phyloP scores from a whole-genome alignment of 345 rosid species.

The Erucastrum elatum region DNA sequence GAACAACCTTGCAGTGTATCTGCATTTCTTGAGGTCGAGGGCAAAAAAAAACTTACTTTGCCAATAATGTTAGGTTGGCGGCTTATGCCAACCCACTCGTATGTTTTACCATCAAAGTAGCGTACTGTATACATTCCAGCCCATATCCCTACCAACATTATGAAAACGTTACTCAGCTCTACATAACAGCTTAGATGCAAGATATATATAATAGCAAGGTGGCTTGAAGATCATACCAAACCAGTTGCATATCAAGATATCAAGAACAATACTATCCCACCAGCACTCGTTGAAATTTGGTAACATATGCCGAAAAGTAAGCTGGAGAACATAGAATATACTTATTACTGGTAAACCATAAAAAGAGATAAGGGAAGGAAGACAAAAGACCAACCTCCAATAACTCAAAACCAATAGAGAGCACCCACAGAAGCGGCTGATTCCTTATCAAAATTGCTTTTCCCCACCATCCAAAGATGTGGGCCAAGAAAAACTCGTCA shows the following conservation, averaged over 20 bases:
- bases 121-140: conserved; percentile 97
- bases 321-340: conserved; percentile 49
- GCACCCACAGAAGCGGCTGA: conserved; percentile 96
- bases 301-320: conserved; percentile 95
- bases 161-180: background rate
- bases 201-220: too few relatives aligned
- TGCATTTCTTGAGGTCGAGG: background rate
- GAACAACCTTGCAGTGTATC: background rate
- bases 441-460: conserved; percentile 95
- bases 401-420: conserved; percentile 94
- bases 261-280: conserved; percentile 99
- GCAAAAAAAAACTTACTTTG: conserved; percentile 51
- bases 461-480: conserved; percentile 99
- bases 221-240: too few relatives aligned
- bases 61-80: conserved; percentile 90
- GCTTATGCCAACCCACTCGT: conserved; percentile 99
- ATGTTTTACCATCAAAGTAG: conserved; percentile 91
- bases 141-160: conserved; percentile 74
- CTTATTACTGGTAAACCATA: background rate
- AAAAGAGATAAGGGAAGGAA: background rate
- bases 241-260: conserved; percentile 97
- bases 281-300: conserved; percentile 99
- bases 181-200: background rate
- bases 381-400: conserved; percentile 73
- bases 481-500: conserved; percentile 96